phyloP scores from a whole-genome alignment of 164 flowering plant genomes.

The Nelumbo lutea region DNA sequence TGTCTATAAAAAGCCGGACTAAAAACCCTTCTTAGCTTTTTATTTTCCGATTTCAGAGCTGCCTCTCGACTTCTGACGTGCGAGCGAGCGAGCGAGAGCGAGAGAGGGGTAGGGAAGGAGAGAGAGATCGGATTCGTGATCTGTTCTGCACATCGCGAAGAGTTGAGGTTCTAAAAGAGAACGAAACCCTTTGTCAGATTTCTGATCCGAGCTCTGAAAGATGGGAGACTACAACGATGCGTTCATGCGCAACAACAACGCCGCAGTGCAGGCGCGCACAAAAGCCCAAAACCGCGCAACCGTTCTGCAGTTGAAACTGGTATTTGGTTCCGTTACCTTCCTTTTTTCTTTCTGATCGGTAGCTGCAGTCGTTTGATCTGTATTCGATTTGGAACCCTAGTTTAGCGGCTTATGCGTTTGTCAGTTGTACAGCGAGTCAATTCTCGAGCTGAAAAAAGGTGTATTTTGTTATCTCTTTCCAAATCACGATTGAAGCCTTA shows the following conservation, averaged over 20 bases:
- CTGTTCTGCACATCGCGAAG: neutral
- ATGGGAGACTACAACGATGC: slow-evolving; percentile 85
- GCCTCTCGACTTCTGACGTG: neutral
- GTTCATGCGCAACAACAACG: slow-evolving; percentile 72
- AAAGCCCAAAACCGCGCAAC: slow-evolving; percentile 83
- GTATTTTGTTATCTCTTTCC: neutral
- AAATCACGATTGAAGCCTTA: neutral
- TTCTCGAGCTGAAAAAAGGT: neutral
- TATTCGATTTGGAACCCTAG: too few relatives aligned
- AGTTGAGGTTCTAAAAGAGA: neutral
- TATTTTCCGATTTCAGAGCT: neutral
- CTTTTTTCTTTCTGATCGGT: neutral
- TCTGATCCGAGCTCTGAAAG: slow-evolving; percentile 9
- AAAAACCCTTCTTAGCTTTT: neutral
- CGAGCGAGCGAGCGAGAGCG: too few relatives aligned
- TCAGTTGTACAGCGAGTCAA: too few relatives aligned
- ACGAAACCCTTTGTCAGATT: slow-evolving; percentile 26
- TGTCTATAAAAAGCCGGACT: neutral
- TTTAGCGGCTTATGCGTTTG: too few relatives aligned
- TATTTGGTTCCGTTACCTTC: slow-evolving; percentile 12
- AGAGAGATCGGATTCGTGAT: slow-evolving; percentile 1
- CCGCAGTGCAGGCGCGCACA: slow-evolving; percentile 82
- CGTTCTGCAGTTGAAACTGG: slow-evolving; percentile 86
- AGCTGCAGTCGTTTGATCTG: too few relatives aligned
- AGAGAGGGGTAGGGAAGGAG: neutral